Evolutionary conservation across 1,284 basidiomycete genomes (phyloP).

Genomic region (Ustilago trichophora): DNA sequence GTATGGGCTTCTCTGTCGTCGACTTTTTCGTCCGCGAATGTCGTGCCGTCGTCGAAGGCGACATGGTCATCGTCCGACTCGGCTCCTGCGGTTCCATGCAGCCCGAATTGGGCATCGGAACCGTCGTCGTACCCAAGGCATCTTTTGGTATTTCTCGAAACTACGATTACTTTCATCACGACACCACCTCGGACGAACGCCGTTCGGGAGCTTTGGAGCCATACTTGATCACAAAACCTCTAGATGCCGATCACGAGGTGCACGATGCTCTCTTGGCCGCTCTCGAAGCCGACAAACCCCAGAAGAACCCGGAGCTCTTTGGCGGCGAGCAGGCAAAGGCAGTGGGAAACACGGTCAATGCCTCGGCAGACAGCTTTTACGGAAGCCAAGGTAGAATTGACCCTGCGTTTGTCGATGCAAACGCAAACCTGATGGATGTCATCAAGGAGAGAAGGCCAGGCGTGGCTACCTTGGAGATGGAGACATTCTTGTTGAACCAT

Average conservation of each 20-base stretch:
- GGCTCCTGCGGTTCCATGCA: conserved; percentile 75
- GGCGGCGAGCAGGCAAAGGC: conserved; percentile 21
- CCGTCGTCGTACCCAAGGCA: conserved; percentile 76
- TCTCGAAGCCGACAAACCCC: conserved; percentile 24
- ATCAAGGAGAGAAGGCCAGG: conserved; percentile 66
- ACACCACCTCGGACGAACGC: conserved; percentile 30
- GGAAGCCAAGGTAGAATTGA: conserved; percentile 83
- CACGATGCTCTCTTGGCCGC: conserved; percentile 64
- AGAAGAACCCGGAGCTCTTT: conserved; percentile 6
- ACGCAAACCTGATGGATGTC: conserved; percentile 74
- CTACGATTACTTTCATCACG: conserved; percentile 73
- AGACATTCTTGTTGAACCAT: conserved; percentile 61
- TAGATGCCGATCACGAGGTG: conserved; percentile 73
- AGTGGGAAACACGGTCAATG: conserved; percentile 50
- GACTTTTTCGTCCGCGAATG: conserved; percentile 86
- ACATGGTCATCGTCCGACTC: conserved; percentile 73
- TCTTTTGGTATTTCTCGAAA: conserved; percentile 78
- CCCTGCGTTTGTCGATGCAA: conserved; percentile 77
- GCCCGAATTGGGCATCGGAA: conserved; percentile 74
- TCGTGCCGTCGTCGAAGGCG: conserved; percentile 78
- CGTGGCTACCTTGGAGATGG: conserved; percentile 71
- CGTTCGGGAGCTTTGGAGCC: conserved; percentile 66
- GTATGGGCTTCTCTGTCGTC: conserved; percentile 74
- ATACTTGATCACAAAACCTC: conserved; percentile 77
- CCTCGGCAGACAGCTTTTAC: conserved; percentile 73